A percentile compares a stretch with the other conserved stretches of the same genome.
phyloP scores from a whole-genome alignment of 2,329 filamentous ascomycete species.

The Aaosphaeria pasadenensis region DNA sequence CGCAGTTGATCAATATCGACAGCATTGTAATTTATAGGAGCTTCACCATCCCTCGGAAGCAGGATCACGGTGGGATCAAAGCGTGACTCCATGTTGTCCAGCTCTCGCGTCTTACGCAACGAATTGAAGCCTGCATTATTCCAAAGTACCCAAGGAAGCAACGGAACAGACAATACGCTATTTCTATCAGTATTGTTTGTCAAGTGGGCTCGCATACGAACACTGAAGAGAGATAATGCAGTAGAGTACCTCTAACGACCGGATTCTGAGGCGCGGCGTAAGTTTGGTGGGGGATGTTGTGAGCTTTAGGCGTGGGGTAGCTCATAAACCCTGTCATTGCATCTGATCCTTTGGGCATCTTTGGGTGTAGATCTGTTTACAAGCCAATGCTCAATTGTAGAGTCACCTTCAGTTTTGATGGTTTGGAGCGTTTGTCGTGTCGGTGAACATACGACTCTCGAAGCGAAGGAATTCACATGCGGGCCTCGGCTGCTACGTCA shows the following conservation, averaged over 20 bases:
- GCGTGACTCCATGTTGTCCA: constrained; percentile 54
- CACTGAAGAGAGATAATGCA: constrained; percentile 62
- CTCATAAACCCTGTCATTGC: constrained; percentile 26
- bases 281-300: constrained; percentile 31
- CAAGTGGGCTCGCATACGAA: constrained; percentile 36
- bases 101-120: constrained; percentile 53
- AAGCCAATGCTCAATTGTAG: too few species aligned
- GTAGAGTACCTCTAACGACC: constrained; percentile 61
- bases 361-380: too few species aligned
- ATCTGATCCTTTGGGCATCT: background rate
- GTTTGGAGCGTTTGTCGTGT: too few species aligned
- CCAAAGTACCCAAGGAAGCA: constrained; percentile 67
- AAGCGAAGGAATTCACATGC: too few species aligned
- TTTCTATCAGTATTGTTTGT: background rate
- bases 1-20: constrained; percentile 9
- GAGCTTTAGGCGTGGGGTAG: constrained; percentile 31
- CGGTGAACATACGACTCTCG: too few species aligned
- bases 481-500: too few species aligned
- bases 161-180: constrained; percentile 59
- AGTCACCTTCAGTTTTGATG: too few species aligned
- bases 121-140: constrained; percentile 64
- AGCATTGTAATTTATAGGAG: constrained; percentile 16
- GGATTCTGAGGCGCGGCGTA: constrained; percentile 58
- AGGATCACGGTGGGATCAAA: constrained; percentile 59
- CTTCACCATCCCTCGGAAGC: constrained; percentile 18